Evolutionary conservation across 148 eudicot species (phyloP).

Genomic region (Rhododendron mucronatum): DNA sequence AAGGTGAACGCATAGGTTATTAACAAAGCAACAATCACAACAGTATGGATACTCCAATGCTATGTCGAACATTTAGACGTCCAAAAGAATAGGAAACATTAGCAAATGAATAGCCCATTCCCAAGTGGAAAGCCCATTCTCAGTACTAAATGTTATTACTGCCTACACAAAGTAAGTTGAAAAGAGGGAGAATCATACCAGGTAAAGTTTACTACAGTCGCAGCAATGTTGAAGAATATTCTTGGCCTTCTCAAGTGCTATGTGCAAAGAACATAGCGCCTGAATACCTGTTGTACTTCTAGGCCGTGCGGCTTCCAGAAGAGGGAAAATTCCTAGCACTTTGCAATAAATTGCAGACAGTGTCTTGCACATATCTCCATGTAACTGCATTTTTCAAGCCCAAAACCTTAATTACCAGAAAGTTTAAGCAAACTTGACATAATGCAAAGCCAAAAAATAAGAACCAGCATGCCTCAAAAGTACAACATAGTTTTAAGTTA

Average conservation of each 20-base stretch:
- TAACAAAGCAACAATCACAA: neutral
- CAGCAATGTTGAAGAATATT: constrained; percentile 86
- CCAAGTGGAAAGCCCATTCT: neutral
- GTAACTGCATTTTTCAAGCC: constrained; percentile 56
- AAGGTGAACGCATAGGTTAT: neutral
- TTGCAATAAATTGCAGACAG: constrained; percentile 61
- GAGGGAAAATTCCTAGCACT: constrained; percentile 78
- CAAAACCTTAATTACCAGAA: neutral
- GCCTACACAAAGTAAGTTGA: neutral
- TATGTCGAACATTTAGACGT: neutral
- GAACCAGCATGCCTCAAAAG: neutral
- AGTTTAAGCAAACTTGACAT: neutral
- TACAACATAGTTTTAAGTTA: constrained; percentile 2
- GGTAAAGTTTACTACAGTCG: constrained; percentile 89
- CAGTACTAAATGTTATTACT: neutral
- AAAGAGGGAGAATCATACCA: constrained; percentile 45
- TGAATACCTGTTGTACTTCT: constrained; percentile 94
- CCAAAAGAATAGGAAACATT: neutral
- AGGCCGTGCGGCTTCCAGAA: constrained; percentile 87
- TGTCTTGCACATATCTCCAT: constrained; percentile 86
- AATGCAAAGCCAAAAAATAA: neutral
- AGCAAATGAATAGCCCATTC: neutral
- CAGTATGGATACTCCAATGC: neutral
- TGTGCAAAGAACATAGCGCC: constrained; percentile 84
- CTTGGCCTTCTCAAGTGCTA: constrained; percentile 91